Base-by-base conservation (phyloP, 495 filamentous ascomycete species). In the Talaromyces nanjingensis region DNA sequence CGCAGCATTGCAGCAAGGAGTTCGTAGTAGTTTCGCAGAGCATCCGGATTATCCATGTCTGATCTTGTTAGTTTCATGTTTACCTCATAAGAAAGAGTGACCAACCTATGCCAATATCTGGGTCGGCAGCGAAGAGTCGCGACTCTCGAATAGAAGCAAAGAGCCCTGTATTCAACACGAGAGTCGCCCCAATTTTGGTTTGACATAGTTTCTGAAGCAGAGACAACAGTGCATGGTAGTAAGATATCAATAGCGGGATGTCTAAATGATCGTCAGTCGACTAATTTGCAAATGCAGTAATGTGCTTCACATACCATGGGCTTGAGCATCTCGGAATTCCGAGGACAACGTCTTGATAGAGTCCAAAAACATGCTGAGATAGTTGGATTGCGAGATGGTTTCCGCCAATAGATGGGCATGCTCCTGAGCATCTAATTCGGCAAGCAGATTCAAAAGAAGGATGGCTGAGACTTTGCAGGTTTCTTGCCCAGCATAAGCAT, bases 341-440 rank as follows among this genome's bases (percentile, higher is more conserved):
- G 76, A 65, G 12, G 90, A 82, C 53, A 96, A 83, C 56, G 81
- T 80, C 66, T 88, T 86, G 65, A 96, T 84, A 25, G 87, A 86
- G 72, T 97, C 93, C 54, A 98, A 85, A 64, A 97, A 84, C 7
- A 98, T 85, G 47, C 86, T 87, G 54, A 97, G 81, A 76, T 97
- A 97, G 72, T 97, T 97, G 18, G 96, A 85, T 53, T 88, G 84
- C 59, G 87, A 86, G 55, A 99, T 83, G 8, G 87, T 73, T 31
- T 96, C 92, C 24, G 96, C 83, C 55, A 97, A 79, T 65, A 88
- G 84, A 56, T 77, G 80, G 8, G 87, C 87, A 25, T 86, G 81
- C 63, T 89, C 84, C 37, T 83, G 77, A 57, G 82, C 82, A 63
- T 86, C 88, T 31, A 93, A 73, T 14, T 83, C 79, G 45, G 87